A percentile compares a stretch with the other conserved stretches of the same genome.
Evolutionary conservation across 495 filamentous ascomycete species (phyloP).

Genomic region (Daldinia grandis): DNA sequence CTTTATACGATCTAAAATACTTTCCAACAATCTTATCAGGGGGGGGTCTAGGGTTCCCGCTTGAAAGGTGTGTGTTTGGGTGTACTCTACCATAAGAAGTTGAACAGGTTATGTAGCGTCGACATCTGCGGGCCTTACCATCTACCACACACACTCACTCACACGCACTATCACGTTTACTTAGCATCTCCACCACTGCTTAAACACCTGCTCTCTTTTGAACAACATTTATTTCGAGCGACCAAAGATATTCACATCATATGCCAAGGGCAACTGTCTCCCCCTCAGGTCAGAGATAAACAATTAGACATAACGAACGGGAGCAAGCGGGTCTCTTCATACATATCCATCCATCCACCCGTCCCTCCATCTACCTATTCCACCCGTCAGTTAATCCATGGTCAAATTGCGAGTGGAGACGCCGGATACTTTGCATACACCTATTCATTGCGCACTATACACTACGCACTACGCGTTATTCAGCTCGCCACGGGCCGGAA

Average conservation of each 20-base stretch:
- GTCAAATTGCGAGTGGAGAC: constrained; percentile 35
- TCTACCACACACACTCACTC: constrained; percentile 25
- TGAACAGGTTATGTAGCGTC: constrained; percentile 16
- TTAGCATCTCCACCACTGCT: constrained; percentile 7
- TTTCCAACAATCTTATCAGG: constrained; percentile 1
- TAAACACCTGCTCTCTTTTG: constrained; percentile 5
- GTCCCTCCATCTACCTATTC: background rate
- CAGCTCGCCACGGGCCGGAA: constrained; percentile 16
- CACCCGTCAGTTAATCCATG: constrained; percentile 7
- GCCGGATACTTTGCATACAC: constrained; percentile 4
- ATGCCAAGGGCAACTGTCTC: constrained; percentile 16
- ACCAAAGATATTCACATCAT: constrained; percentile 9
- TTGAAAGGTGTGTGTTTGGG: constrained; percentile 5
- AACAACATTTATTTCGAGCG: constrained; percentile 4
- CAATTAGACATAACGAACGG: constrained; percentile 2
- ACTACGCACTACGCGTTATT: constrained; percentile 4
- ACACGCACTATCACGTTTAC: constrained; percentile 24
- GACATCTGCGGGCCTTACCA: constrained; percentile 23
- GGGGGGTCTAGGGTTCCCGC: background rate
- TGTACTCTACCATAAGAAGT: background rate
- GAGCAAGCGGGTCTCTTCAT: constrained; percentile 23
- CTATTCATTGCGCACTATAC: background rate
- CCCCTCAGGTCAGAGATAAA: constrained; percentile 19
- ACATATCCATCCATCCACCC: constrained; percentile 11
- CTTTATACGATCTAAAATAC: background rate